Conservation (phyloP, 768 basidiomycete genomes). For the Mycena rosella region DNA sequence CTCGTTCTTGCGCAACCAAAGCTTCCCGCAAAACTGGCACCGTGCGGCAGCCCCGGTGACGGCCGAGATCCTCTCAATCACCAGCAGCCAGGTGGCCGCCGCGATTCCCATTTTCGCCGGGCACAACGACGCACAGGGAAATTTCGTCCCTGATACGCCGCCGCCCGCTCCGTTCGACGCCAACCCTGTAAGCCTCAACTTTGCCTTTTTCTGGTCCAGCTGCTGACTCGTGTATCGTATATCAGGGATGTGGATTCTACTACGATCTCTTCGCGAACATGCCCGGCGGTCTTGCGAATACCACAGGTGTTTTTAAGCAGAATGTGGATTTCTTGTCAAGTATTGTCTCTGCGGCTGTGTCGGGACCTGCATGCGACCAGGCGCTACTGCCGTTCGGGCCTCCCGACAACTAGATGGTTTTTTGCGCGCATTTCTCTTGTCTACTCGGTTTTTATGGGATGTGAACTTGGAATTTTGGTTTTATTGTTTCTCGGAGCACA, state of each 20-base stretch:
- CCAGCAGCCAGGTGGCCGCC: conserved; percentile 4
- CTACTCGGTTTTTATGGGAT: conserved; percentile 15
- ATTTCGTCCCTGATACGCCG: conserved; percentile 19
- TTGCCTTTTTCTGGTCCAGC: conserved; percentile 5
- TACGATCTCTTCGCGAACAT: conserved; percentile 20
- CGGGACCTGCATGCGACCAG: conserved; percentile 15
- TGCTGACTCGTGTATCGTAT: conserved; percentile 7
- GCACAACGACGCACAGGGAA: conserved; percentile 23
- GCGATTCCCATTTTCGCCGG: conserved; percentile 18
- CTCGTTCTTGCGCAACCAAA: conserved; percentile 35
- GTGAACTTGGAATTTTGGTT: conserved; percentile 5
- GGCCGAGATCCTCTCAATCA: conserved; percentile 2
- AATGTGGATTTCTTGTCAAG: conserved; percentile 16
- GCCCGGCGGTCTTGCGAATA: conserved; percentile 17
- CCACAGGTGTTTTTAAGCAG: conserved; percentile 16
- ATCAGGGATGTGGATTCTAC: conserved; percentile 16
- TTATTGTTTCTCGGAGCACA: too few species aligned
- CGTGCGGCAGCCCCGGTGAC: conserved; percentile 17
- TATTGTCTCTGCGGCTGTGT: neutral
- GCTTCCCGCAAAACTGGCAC: conserved; percentile 30
- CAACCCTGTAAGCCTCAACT: conserved; percentile 12
- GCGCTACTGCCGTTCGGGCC: conserved; percentile 16
- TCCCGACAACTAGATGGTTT: conserved; percentile 19
- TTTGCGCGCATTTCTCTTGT: conserved; percentile 4
- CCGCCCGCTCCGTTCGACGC: conserved; percentile 22